Conservation (phyloP, 2,329 filamentous ascomycete species). For the Aspergillus nomiae region DNA sequence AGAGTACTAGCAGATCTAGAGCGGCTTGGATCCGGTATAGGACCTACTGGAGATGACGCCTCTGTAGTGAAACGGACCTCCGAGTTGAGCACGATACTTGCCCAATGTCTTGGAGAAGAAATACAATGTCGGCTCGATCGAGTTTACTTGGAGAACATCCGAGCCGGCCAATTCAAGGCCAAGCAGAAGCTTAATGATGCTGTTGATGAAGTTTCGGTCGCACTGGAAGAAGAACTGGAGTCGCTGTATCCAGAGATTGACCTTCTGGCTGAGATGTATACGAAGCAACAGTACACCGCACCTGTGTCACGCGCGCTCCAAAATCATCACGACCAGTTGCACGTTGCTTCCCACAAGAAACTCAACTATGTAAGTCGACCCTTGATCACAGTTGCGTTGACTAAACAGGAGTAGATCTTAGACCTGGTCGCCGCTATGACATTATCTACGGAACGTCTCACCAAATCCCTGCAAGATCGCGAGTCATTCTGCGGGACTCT, state of each 20-base stretch:
- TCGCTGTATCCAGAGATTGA: constrained; percentile 44
- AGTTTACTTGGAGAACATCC: constrained; percentile 38
- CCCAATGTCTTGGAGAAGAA: constrained; percentile 38
- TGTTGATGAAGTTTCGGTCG: constrained; percentile 23
- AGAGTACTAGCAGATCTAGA: constrained; percentile 34
- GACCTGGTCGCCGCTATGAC: constrained; percentile 38
- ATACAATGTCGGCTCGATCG: constrained; percentile 43
- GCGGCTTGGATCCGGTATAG: constrained; percentile 28
- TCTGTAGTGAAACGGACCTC: constrained; percentile 29
- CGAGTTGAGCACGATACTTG: constrained; percentile 32
- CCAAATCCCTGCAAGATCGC: constrained; percentile 30
- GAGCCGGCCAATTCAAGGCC: constrained; percentile 3
- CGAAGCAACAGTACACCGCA: constrained; percentile 44
- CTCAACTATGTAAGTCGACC: constrained; percentile 34
- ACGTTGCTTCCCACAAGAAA: constrained; percentile 33
- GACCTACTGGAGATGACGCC: constrained; percentile 32
- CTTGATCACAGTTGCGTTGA: not conserved
- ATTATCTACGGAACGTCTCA: constrained; percentile 31
- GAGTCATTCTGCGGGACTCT: constrained; percentile 40
- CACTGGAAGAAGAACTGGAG: constrained; percentile 39
- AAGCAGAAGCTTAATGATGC: not conserved
- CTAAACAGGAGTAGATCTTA: constrained; percentile 31
- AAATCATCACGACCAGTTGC: constrained; percentile 32
- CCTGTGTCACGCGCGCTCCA: constrained; percentile 41
- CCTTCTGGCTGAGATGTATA: constrained; percentile 44